Base-by-base conservation (phyloP, 1,284 basidiomycete genomes). In the Vanrija sp. region DNA sequence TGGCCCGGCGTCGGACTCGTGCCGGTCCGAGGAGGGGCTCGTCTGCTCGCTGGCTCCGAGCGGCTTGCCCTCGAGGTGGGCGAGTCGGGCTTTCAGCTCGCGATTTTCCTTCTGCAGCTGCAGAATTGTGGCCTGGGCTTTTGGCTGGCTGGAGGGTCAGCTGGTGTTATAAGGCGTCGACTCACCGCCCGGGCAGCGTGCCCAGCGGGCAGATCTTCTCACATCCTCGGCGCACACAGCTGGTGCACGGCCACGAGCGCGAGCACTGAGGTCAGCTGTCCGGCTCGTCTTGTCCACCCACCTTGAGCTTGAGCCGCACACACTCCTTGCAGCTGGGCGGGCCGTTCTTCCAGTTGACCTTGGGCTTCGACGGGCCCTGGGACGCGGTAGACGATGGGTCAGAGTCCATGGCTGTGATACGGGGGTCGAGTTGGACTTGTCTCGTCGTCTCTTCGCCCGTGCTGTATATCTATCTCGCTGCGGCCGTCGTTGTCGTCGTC, bases 221-320 rank as follows among this genome's bases (percentile, higher is more conserved):
- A 42, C 59, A 61, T 22, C 59, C 59, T 16, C 62, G 51, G 4
- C 57, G 51, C 16, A 61, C 54, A 37, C 62, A 63, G 42, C 54
- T 57, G 15, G 59, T 47, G 36, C 62, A 63, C 15, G 62, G 62
- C 59, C 59, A 63, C 10, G 51, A 54, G 18, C 62, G 56, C 19
- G 59, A 59, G 41, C 62, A 63, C 62, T 63, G 49, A 14, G 8
- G 45, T 41, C 7, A 27, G 51, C 16, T 22, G 44, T 22, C 31
- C 4, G 15, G 45, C n/a, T 4, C 44, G 6, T 9, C 14, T 0
- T 23, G 24, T 14, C 7, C 31, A 18, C 53, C n/a, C 50, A 61
- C 61, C 51, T 64, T 64, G 4, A 59, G 49, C 49, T 64, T 64
- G 15, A 64, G 49, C 24, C 62, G 47, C 18, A 55, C 50, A 51